A percentile compares a stretch with the other conserved stretches of the same genome.
phyloP scores from a whole-genome alignment of 495 filamentous ascomycete genomes.

The Recurvomyces mirabilis region DNA sequence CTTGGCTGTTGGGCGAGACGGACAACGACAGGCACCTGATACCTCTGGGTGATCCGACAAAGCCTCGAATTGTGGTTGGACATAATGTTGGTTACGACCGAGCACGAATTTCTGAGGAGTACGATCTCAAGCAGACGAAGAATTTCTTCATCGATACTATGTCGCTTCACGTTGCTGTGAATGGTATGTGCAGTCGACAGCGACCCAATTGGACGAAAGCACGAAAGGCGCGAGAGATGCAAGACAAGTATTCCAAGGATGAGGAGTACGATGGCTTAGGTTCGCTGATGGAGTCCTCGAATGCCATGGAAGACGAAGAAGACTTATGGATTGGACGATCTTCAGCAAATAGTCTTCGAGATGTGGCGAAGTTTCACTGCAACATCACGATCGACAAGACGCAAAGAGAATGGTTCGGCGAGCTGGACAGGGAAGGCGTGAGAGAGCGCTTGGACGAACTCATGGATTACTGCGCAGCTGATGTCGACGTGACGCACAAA shows the following conservation, averaged over 20 bases:
- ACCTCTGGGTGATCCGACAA: slow-evolving; percentile 63
- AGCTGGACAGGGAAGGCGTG: slow-evolving; percentile 60
- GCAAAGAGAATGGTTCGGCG: slow-evolving; percentile 75
- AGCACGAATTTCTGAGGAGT: slow-evolving; percentile 81
- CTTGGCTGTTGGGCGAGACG: slow-evolving; percentile 81
- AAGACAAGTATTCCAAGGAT: slow-evolving; percentile 67
- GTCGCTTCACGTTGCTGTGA: slow-evolving; percentile 95
- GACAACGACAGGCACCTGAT: slow-evolving; percentile 69
- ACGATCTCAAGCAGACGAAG: slow-evolving; percentile 64
- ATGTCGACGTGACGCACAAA: slow-evolving; percentile 83
- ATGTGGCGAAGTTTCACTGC: slow-evolving; percentile 95
- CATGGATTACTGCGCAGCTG: slow-evolving; percentile 89
- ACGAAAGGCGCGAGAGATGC: slow-evolving; percentile 73
- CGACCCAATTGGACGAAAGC: slow-evolving; percentile 94
- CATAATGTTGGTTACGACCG: slow-evolving; percentile 97
- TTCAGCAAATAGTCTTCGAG: slow-evolving; percentile 86
- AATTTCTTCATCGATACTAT: slow-evolving; percentile 95
- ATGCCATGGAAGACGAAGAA: slow-evolving; percentile 67
- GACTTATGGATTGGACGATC: slow-evolving; percentile 92
- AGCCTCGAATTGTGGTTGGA: slow-evolving; percentile 68
- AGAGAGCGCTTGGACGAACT: slow-evolving; percentile 62
- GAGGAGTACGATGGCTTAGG: slow-evolving; percentile 59
- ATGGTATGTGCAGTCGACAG: slow-evolving; percentile 97
- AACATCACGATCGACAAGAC: slow-evolving; percentile 85
- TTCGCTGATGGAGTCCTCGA: slow-evolving; percentile 48